Percentiles rank a stretch among this genome's conserved stretches.
phyloP scores from a whole-genome alignment of 305 asterid species.

The Nicotiana rustica region DNA sequence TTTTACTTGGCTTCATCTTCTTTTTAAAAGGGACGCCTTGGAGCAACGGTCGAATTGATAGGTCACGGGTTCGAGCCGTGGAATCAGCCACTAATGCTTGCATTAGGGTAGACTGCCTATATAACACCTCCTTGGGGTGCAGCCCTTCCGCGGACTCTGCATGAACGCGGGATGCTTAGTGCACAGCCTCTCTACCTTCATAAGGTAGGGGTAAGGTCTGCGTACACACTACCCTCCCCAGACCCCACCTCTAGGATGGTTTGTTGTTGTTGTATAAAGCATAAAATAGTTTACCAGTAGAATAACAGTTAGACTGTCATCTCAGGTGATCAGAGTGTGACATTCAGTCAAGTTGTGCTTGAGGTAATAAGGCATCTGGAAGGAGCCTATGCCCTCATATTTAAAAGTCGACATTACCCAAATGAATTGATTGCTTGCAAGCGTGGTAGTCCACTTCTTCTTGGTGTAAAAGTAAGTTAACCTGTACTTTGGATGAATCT shows the following conservation, averaged over 20 bases:
- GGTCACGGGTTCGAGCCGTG: too few relatives aligned
- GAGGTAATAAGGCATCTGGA: conserved; percentile 98
- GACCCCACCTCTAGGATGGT: too few relatives aligned
- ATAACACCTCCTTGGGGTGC: too few relatives aligned
- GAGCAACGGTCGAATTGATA: too few relatives aligned
- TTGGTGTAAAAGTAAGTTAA: conserved; percentile 87
- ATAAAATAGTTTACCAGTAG: background rate
- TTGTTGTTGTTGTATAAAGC: background rate
- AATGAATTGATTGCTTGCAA: conserved; percentile 96
- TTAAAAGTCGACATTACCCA: conserved; percentile 93
- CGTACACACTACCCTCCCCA: too few relatives aligned
- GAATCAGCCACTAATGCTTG: too few relatives aligned
- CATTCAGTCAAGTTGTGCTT: conserved; percentile 95
- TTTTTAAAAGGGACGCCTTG: too few relatives aligned
- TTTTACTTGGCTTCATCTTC: conserved; percentile 3
- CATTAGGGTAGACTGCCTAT: too few relatives aligned
- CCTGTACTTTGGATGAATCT: background rate
- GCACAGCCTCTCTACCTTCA: too few relatives aligned
- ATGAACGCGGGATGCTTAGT: too few relatives aligned
- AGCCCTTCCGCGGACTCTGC: too few relatives aligned
- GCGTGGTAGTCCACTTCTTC: conserved; percentile 98
- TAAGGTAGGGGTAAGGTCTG: too few relatives aligned
- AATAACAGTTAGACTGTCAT: conserved; percentile 23
- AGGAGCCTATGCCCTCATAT: conserved; percentile 99
- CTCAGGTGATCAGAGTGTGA: conserved; percentile 81